A percentile compares a stretch with the other conserved stretches of the same genome.
Evolutionary conservation across 139 green algal genomes (phyloP).

Genomic region (Desmodesmus armatus): DNA sequence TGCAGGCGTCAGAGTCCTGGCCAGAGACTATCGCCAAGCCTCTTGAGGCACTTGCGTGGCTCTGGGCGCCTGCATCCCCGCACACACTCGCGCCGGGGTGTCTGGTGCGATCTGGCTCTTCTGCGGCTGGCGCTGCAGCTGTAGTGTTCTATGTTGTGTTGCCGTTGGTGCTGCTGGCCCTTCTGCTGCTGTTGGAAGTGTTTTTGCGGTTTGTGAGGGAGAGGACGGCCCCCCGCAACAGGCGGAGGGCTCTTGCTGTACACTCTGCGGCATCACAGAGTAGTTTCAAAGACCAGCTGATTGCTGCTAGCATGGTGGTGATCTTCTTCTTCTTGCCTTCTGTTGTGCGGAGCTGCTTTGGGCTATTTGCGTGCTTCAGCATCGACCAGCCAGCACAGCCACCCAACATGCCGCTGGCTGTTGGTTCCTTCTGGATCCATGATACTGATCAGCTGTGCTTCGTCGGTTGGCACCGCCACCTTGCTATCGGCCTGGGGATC

Average conservation of each 20-base stretch:
- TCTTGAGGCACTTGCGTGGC: not conserved
- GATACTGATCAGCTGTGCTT: not conserved
- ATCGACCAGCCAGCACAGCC: not conserved
- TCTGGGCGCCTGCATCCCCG: not conserved
- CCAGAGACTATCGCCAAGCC: not conserved
- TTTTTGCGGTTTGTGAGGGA: not conserved
- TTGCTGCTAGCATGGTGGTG: not conserved
- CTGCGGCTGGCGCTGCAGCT: not conserved
- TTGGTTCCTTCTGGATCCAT: conserved; percentile 6
- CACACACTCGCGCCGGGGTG: not conserved
- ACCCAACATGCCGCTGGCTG: not conserved
- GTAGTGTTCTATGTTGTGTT: too few species aligned
- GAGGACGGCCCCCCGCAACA: not conserved
- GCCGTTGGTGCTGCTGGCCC: not conserved
- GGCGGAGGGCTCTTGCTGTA: not conserved
- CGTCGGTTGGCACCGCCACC: not conserved
- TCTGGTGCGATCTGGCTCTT: not conserved
- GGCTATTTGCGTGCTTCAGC: conserved; percentile 10
- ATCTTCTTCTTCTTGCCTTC: conserved; percentile 23
- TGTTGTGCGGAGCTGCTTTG: not conserved
- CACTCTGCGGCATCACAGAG: too few species aligned
- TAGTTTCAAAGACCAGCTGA: not conserved
- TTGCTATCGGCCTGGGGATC: not conserved
- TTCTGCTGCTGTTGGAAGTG: not conserved
- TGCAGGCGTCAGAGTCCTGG: not conserved